phyloP scores from a whole-genome alignment of 2,329 filamentous ascomycete genomes.

The Epicoccum nigrum region DNA sequence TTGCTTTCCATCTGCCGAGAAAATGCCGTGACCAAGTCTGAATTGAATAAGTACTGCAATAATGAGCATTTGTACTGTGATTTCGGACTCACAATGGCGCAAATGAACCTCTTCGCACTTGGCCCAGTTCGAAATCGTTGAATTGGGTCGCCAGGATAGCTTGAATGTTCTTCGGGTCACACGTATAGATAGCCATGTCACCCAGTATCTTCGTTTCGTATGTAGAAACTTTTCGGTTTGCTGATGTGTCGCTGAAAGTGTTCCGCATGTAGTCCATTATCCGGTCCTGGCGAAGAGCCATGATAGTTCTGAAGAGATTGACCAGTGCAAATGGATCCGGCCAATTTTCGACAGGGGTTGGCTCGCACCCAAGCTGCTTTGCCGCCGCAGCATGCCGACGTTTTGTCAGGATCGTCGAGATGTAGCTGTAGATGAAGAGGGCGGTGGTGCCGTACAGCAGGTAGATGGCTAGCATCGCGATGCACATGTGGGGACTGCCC shows the following conservation, averaged over 20 bases:
- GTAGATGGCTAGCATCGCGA: background rate
- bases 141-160: conserved; percentile 50
- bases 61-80: too few species aligned
- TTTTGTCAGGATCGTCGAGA: conserved; percentile 1
- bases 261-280: conserved; percentile 2
- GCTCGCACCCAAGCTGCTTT: conserved; percentile 1
- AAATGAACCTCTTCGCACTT: conserved; percentile 4
- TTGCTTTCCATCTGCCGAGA: conserved; percentile 41
- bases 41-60: background rate
- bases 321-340: conserved; percentile 3
- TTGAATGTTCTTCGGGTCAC: conserved; percentile 53
- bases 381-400: conserved; percentile 3
- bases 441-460: background rate
- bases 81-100: conserved; percentile 9
- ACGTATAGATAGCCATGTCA: conserved; percentile 31
- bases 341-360: conserved; percentile 1
- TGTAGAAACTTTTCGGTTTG: background rate
- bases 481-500: too few species aligned
- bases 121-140: conserved; percentile 44
- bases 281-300: conserved; percentile 1
- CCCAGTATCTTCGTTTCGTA: conserved; percentile 5
- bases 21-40: conserved; percentile 15
- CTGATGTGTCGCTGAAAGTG: conserved; percentile 2
- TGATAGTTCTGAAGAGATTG: conserved; percentile 2
- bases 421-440: background rate